Evolutionary conservation across 2,329 filamentous ascomycete species (phyloP), one percentile per base, ranked within the genome.

Genomic region (Colletotrichum gigasporum): DNA sequence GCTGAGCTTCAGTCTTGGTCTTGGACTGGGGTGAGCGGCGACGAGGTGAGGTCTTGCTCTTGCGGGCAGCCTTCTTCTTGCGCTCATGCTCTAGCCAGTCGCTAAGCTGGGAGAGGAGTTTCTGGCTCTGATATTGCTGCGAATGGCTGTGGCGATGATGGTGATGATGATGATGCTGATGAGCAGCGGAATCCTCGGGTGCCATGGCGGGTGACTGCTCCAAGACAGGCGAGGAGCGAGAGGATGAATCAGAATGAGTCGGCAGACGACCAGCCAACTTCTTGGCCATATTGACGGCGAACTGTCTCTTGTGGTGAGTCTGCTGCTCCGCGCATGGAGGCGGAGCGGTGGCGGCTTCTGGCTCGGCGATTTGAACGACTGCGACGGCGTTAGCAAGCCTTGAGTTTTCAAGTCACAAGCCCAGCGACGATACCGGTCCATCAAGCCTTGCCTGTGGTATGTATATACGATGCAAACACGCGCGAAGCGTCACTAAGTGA

Each of bases 21-120:
- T 64, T 64, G 28, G 61, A 64, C 28, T 61, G 56, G 55, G 73
- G 62, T 58, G 78, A 77, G 73, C 78, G 83, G 70, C 78, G 81
- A 65, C 76, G 80, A 35, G 72, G 71, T 59, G 66, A 69, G 58
- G 81, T 71, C 75, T 78, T 82, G 69, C 73, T 83, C 72, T 84
- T 87, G 52, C 83, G 83, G 9, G 82, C 77, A 37, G 85, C 84
- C 70, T 88, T 88, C 75, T 91, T 92, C 30, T 83, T 79, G 72
- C 90, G 91, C 78, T 97, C 94, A 51, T 90, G 87, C 70, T 94
- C 88, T 37, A 97, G 80, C 95, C 95, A 98, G 68, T 92, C 88
- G 24, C 87, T 85, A 12, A 97, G 89, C 73, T 96, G 92, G 18
- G 89, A 84, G 26, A 96, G 78, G 7, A 96, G 77, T 67, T 83